phyloP scores from a whole-genome alignment of 176 grass and related monocot genomes.

The Avena insularis region DNA sequence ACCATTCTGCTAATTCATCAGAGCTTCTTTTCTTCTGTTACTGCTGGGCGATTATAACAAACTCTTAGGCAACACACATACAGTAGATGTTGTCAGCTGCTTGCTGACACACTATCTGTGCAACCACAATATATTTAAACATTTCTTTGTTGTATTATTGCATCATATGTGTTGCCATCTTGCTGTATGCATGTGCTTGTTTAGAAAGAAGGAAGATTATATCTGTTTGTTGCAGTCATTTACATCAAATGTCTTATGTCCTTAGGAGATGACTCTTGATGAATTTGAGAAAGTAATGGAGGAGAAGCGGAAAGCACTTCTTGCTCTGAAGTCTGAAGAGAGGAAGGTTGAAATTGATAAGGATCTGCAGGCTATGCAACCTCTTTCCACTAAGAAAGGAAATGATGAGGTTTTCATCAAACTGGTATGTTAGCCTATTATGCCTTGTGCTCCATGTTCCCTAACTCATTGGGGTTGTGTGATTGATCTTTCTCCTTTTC shows the following conservation, averaged over 20 bases:
- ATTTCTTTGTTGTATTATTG: neutral
- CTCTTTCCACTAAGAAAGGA: slow-evolving; percentile 73
- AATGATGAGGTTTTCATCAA: slow-evolving; percentile 81
- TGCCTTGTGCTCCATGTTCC: slow-evolving; percentile 12
- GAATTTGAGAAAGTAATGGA: slow-evolving; percentile 96
- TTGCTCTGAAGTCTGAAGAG: slow-evolving; percentile 76
- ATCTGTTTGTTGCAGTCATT: neutral
- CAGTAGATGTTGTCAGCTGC: neutral
- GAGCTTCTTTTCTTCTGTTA: neutral
- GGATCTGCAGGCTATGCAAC: slow-evolving; percentile 81
- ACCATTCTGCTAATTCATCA: neutral
- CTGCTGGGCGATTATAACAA: neutral
- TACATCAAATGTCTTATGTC: slow-evolving; percentile 33
- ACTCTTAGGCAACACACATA: neutral
- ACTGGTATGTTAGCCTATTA: slow-evolving; percentile 48
- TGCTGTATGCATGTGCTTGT: too few species aligned
- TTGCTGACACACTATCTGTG: neutral
- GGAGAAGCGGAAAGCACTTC: slow-evolving; percentile 77
- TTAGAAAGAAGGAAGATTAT: too few species aligned
- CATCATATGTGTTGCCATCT: neutral
- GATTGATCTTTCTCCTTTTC: neutral
- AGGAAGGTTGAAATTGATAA: slow-evolving; percentile 95
- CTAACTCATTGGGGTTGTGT: neutral
- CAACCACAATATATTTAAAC: neutral
- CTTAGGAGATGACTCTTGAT: slow-evolving; percentile 94